A percentile compares a stretch with the other conserved stretches of the same genome.
Conservation (phyloP, 1,139 yeast species). For the Yamadazyma siamensis region DNA sequence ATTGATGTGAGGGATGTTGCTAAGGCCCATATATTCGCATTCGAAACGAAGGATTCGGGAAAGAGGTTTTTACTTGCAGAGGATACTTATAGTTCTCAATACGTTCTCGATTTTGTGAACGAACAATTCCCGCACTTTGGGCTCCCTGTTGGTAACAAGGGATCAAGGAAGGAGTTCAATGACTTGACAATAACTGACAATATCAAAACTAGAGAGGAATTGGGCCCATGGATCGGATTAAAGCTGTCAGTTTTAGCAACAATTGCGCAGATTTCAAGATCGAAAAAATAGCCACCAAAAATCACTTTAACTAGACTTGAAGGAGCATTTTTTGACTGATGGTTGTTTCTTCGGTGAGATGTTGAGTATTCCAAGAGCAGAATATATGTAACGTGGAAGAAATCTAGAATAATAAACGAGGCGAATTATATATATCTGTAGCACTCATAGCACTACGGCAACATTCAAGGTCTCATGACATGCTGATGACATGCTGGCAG, state of each 20-base stretch:
- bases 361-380: too few relatives aligned
- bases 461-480: too few relatives aligned
- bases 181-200: constrained; percentile 12
- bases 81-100: constrained; percentile 32
- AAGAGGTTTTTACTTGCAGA: constrained; percentile 37
- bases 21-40: constrained; percentile 43
- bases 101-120: constrained; percentile 28
- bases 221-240: constrained; percentile 36
- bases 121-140: constrained; percentile 25
- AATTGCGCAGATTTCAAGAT: constrained; percentile 25
- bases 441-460: too few relatives aligned
- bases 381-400: too few relatives aligned
- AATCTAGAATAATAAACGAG: too few relatives aligned
- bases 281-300: neutral
- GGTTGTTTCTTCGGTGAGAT: too few relatives aligned
- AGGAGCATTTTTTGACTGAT: too few relatives aligned
- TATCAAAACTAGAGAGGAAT: constrained; percentile 27
- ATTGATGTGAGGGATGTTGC: constrained; percentile 56
- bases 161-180: too few relatives aligned
- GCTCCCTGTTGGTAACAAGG: constrained; percentile 40
- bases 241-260: constrained; percentile 41
- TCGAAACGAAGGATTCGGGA: constrained; percentile 21
- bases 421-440: too few relatives aligned
- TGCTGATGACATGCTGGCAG: too few relatives aligned
- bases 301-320: too few relatives aligned